Evolutionary conservation across 1,284 basidiomycete genomes (phyloP).

Genomic region (Spongiforma sp.): DNA sequence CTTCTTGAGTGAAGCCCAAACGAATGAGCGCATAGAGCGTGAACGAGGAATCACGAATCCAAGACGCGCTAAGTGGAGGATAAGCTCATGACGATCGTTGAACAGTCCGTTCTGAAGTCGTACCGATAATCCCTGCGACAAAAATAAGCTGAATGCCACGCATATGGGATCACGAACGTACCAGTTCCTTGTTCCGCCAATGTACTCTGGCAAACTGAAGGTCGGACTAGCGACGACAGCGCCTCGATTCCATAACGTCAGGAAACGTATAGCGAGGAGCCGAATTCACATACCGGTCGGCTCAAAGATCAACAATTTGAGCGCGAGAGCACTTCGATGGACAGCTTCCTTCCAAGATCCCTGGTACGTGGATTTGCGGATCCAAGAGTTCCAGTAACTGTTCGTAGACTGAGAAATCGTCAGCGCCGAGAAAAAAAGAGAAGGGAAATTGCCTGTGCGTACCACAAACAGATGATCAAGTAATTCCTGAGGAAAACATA

Average conservation of each 20-base stretch:
- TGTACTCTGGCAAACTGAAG: constrained; percentile 90
- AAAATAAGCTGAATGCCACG: background rate
- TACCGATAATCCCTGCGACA: constrained; percentile 75
- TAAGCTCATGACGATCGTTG: background rate
- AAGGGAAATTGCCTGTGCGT: constrained; percentile 13
- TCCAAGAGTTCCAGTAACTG: constrained; percentile 89
- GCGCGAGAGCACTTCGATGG: constrained; percentile 84
- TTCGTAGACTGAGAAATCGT: constrained; percentile 62
- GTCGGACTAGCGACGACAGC: constrained; percentile 94
- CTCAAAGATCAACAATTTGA: constrained; percentile 86
- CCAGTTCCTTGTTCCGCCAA: constrained; percentile 90
- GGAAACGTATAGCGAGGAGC: background rate
- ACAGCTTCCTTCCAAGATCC: constrained; percentile 96
- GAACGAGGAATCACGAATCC: constrained; percentile 93
- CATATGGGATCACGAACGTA: constrained; percentile 28
- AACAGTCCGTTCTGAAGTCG: constrained; percentile 6
- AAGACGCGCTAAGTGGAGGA: constrained; percentile 59
- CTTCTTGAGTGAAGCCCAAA: constrained; percentile 90
- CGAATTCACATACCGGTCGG: constrained; percentile 64
- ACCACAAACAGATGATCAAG: constrained; percentile 61
- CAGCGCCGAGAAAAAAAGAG: background rate
- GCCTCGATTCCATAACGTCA: constrained; percentile 45
- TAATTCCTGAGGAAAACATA: constrained; percentile 45
- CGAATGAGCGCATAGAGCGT: constrained; percentile 91
- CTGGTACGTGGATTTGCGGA: constrained; percentile 79